These are phyloP conservation scores for Arthrobotrys megalospora DNA, from an alignment of 2,329 filamentous ascomycete genomes.

Conservation along the genomic window DNA sequence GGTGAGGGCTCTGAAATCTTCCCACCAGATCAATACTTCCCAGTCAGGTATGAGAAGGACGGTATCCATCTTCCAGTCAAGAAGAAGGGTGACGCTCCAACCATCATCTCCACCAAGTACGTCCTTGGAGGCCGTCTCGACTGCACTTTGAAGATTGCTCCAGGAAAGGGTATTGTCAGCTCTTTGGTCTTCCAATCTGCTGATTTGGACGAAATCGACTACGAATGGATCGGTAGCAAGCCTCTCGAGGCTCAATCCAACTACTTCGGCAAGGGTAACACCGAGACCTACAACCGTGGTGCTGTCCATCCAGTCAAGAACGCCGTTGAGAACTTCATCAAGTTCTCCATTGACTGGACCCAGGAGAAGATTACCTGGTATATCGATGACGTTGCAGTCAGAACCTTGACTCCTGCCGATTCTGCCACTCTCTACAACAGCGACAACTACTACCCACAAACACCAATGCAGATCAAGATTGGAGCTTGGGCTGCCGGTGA, in stretches of 20 bases:
- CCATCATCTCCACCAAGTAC: constrained; percentile 91
- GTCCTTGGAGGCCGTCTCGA: constrained; percentile 98
- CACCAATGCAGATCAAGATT: constrained; percentile 94
- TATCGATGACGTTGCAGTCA: constrained; percentile 82
- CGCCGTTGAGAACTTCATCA: constrained; percentile 84
- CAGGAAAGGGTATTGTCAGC: constrained; percentile 92
- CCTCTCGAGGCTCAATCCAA: constrained; percentile 87
- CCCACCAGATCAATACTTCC: constrained; percentile 78
- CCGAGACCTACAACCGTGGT: constrained; percentile 87
- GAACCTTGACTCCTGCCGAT: constrained; percentile 81
- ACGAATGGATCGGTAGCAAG: constrained; percentile 92
- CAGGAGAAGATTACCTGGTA: constrained; percentile 86
- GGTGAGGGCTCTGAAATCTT: constrained; percentile 66
- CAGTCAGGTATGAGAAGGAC: constrained; percentile 81
- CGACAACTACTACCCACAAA: constrained; percentile 80
- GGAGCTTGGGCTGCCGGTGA: constrained; percentile 95
- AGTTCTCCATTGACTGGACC: constrained; percentile 94
- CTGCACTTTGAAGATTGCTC: constrained; percentile 85
- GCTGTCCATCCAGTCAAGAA: constrained; percentile 79
- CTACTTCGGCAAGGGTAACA: constrained; percentile 95
- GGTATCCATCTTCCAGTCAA: constrained; percentile 88
- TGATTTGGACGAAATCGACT: constrained; percentile 93
- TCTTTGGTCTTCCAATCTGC: constrained; percentile 93
- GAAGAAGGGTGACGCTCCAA: constrained; percentile 84
- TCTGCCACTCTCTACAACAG: constrained; percentile 56